Conservation (phyloP, 306 rosid species). For the Cucumis melo region DNA sequence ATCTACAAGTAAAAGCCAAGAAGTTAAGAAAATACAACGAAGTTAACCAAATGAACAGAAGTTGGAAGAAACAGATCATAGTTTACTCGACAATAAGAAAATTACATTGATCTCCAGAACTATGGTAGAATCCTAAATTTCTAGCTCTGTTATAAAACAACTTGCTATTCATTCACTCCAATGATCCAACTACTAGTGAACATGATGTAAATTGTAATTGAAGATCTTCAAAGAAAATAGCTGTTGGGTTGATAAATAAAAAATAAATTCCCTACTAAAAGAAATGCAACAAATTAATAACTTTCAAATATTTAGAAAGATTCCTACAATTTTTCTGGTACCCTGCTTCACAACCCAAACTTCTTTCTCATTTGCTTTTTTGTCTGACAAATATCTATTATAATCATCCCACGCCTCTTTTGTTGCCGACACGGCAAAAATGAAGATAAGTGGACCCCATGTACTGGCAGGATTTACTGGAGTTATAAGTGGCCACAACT, state of each 20-base stretch:
- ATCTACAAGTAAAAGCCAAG: constrained; percentile 35
- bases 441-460: constrained; percentile 99
- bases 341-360: constrained; percentile 88
- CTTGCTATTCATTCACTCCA: not conserved
- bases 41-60: constrained; percentile 10
- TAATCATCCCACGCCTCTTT: constrained; percentile 99
- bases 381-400: constrained; percentile 86
- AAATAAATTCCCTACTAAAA: not conserved
- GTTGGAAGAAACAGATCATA: not conserved
- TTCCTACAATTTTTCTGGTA: constrained; percentile 59
- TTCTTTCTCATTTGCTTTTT: constrained; percentile 90
- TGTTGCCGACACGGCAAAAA: constrained; percentile 91
- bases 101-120: not conserved
- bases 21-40: constrained; percentile 10
- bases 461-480: constrained; percentile 99
- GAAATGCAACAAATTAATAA: not conserved
- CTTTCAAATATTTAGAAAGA: not conserved
- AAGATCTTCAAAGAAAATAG: not conserved
- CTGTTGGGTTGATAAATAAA: not conserved
- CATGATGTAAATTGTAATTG: not conserved
- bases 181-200: not conserved
- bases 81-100: not conserved
- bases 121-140: not conserved
- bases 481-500: constrained; percentile 94
- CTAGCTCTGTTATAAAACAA: not conserved